Conservation (phyloP, 163 green algal species). For the Picocystis sp. region DNA sequence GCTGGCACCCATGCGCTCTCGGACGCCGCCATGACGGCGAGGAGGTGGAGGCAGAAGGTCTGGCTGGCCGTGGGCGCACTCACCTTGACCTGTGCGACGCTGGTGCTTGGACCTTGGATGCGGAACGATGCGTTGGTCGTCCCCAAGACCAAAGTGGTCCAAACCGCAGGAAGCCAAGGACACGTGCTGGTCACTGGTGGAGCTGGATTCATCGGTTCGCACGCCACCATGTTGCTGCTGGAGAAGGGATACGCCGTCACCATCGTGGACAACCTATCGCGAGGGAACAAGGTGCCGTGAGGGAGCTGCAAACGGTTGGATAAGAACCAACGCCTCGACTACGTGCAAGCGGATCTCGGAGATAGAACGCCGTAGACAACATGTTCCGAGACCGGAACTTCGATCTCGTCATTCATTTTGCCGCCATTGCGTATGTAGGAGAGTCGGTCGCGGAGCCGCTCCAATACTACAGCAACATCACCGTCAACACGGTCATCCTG, state of each 20-base stretch:
- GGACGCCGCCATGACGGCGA: too few species aligned
- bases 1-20: too few species aligned
- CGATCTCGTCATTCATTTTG: constrained; percentile 58
- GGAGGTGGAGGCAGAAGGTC: too few species aligned
- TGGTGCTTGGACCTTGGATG: too few species aligned
- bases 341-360: constrained; percentile 37
- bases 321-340: constrained; percentile 15
- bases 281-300: constrained; percentile 43
- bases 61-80: too few species aligned
- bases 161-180: too few species aligned
- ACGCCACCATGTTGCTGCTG: constrained; percentile 34
- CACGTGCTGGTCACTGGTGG: too few species aligned
- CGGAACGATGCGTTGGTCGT: too few species aligned
- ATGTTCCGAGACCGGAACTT: constrained; percentile 15
- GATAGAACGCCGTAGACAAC: constrained; percentile 17
- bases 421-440: constrained; percentile 49
- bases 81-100: too few species aligned
- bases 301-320: constrained; percentile 18
- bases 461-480: constrained; percentile 58
- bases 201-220: constrained; percentile 38
- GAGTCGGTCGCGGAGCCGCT: constrained; percentile 45
- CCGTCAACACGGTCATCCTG: constrained; percentile 42
- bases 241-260: constrained; percentile 36
- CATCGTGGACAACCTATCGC: constrained; percentile 49
- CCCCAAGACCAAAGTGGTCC: too few species aligned